phyloP scores from a whole-genome alignment of 352 stramenopile species.

The Globisporangium heterothallicum region DNA sequence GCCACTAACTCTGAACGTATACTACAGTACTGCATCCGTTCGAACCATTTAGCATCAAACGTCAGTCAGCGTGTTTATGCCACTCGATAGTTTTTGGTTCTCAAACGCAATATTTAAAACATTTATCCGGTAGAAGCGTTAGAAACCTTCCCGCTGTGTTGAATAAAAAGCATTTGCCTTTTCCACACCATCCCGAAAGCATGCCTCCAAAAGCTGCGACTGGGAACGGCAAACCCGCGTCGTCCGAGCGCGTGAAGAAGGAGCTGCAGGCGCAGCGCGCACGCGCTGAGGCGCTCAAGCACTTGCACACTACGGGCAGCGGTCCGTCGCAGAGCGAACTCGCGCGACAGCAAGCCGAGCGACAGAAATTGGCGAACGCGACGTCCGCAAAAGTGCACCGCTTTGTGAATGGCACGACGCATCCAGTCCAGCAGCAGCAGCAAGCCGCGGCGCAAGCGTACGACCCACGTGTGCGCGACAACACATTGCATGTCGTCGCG shows the following conservation, averaged over 20 bases:
- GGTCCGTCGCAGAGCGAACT: conserved; percentile 67
- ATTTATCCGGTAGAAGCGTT: no score
- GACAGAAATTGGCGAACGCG: conserved; percentile 43
- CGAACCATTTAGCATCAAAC: no score
- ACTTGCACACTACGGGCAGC: conserved; percentile 55
- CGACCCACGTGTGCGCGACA: conserved; percentile 56
- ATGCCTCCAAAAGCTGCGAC: conserved; percentile 34
- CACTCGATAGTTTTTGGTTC: no score
- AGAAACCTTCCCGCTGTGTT: no score
- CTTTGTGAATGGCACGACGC: conserved; percentile 14
- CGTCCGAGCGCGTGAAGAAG: conserved; percentile 39
- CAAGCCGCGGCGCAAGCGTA: conserved; percentile 17
- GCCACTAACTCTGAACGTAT: no score
- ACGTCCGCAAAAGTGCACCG: conserved; percentile 37
- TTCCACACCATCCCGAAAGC: no score
- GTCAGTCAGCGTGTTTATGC: no score
- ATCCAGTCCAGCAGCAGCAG: conserved; percentile 11
- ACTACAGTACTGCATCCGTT: no score
- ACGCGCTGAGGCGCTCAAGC: conserved; percentile 53
- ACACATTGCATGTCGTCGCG: conserved; percentile 67
- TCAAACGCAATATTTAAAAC: no score
- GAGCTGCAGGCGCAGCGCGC: conserved; percentile 59
- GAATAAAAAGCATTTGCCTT: no score
- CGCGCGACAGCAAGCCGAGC: conserved; percentile 46
- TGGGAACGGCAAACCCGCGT: no score